Evolutionary conservation across 164 flowering plant species (phyloP).

Genomic region (Akebia trifoliata): DNA sequence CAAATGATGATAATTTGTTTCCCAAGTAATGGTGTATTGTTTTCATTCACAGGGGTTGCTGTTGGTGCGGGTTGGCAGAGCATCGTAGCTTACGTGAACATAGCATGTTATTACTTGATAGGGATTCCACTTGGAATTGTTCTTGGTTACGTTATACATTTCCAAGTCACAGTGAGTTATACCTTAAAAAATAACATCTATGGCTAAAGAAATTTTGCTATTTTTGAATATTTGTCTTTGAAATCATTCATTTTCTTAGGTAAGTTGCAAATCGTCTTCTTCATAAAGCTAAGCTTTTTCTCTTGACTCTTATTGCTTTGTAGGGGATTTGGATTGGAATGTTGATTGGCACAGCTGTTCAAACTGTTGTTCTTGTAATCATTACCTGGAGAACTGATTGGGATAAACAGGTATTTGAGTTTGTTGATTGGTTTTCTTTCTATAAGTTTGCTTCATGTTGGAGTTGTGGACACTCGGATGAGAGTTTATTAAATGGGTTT

Average conservation of each 20-base stretch:
- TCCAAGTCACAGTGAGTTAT: constrained; percentile 31
- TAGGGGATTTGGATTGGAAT: constrained; percentile 54
- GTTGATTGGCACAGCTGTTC: constrained; percentile 30
- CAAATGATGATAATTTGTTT: too few relatives aligned
- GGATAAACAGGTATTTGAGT: constrained; percentile 51
- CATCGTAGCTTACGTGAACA: constrained; percentile 35
- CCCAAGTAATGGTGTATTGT: too few relatives aligned
- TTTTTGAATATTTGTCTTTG: too few relatives aligned
- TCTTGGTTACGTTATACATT: constrained; percentile 33
- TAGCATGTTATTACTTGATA: constrained; percentile 38
- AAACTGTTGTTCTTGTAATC: constrained; percentile 26
- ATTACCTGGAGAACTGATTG: constrained; percentile 40
- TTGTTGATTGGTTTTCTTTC: background rate
- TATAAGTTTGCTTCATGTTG: too few relatives aligned
- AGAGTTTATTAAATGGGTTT: too few relatives aligned
- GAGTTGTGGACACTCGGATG: too few relatives aligned
- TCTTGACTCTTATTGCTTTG: background rate
- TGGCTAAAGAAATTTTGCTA: too few relatives aligned
- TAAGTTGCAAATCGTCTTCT: too few relatives aligned
- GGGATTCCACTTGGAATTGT: constrained; percentile 42
- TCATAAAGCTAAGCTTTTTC: background rate
- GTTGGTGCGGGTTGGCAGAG: constrained; percentile 44
- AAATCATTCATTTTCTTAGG: too few relatives aligned
- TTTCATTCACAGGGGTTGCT: constrained; percentile 31
- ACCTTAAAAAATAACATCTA: background rate